Evolutionary conservation across 441 rosid genomes (phyloP).

Genomic region (Syzygium malaccense): DNA sequence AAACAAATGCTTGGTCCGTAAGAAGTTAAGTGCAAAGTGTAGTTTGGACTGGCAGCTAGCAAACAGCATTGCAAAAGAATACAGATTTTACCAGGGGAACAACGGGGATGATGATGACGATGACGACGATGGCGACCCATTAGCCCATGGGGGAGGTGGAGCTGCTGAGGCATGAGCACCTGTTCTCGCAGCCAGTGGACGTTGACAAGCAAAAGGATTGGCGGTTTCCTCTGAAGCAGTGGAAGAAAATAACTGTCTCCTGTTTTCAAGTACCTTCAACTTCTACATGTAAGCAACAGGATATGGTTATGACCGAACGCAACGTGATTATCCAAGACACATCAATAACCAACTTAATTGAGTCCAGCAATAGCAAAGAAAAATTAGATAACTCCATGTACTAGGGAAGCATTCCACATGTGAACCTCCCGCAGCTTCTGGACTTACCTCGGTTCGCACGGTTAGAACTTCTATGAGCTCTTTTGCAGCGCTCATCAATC

Average conservation of each 20-base stretch:
- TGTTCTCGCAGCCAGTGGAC: conserved; percentile 70
- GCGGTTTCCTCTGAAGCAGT: conserved; percentile 63
- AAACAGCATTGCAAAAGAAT: background rate
- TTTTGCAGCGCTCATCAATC: conserved; percentile 68
- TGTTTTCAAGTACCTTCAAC: conserved; percentile 76
- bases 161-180: conserved; percentile 41
- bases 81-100: conserved; percentile 36
- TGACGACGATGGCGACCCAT: conserved; percentile 23
- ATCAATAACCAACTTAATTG: background rate
- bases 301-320: background rate
- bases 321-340: background rate
- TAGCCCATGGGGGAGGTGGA: conserved; percentile 79
- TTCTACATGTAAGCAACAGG: conserved; percentile 39
- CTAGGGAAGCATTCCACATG: background rate
- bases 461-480: conserved; percentile 87
- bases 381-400: background rate
- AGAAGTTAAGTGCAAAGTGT: background rate
- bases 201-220: conserved; percentile 90
- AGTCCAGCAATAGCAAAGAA: background rate
- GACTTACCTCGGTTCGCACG: conserved; percentile 71
- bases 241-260: conserved; percentile 83
- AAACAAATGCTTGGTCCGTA: background rate
- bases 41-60: background rate
- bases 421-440: background rate
- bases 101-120: conserved; percentile 50